Conservation (phyloP, 805 yeast genomes). For the Candida nemodendra region DNA sequence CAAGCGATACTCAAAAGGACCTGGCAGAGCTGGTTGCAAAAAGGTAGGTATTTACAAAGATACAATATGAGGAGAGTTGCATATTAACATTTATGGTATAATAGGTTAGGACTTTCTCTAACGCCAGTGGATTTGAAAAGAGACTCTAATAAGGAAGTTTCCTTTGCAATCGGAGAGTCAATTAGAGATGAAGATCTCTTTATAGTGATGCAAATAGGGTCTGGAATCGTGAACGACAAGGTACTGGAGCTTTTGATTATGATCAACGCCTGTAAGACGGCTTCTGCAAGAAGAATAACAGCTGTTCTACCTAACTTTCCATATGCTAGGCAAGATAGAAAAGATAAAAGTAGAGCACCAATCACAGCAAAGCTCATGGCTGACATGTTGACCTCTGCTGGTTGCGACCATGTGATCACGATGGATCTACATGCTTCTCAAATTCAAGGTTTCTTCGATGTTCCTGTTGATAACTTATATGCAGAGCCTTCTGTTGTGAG, state of each 20-base stretch:
- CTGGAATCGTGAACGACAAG: constrained; percentile 73
- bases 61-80: background rate
- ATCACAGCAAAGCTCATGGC: constrained; percentile 85
- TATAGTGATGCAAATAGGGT: constrained; percentile 76
- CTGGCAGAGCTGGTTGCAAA: constrained; percentile 68
- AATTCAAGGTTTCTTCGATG: constrained; percentile 81
- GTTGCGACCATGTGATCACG: constrained; percentile 82
- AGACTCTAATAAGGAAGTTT: constrained; percentile 71
- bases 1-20: constrained; percentile 67
- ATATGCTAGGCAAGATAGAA: constrained; percentile 86
- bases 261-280: constrained; percentile 81
- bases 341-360: constrained; percentile 83
- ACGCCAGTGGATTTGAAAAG: constrained; percentile 64
- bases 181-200: constrained; percentile 84
- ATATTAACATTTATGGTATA: background rate
- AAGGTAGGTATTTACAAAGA: constrained; percentile 16
- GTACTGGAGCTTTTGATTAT: constrained; percentile 72
- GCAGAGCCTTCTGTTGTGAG: constrained; percentile 82
- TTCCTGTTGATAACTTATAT: constrained; percentile 80
- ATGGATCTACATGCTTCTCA: constrained; percentile 90
- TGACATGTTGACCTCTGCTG: constrained; percentile 77
- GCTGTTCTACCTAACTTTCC: constrained; percentile 83
- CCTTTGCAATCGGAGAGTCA: constrained; percentile 75
- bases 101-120: constrained; percentile 53
- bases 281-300: constrained; percentile 79